Base-by-base conservation (phyloP, 148 eudicot genomes). In the Linanthus parryae region DNA sequence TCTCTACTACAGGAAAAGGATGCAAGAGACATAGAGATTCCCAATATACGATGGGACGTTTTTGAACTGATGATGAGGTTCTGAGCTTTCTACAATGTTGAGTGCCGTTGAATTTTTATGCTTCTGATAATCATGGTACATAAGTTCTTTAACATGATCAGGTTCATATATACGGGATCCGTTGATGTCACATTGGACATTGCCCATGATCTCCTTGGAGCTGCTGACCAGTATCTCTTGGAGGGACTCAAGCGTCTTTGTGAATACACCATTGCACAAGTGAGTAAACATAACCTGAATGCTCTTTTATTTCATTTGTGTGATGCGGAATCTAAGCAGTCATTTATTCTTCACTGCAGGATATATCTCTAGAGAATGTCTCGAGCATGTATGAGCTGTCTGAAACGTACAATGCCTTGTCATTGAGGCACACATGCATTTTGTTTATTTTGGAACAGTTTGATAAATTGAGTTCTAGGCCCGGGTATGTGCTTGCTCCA, bases 61-160 rank as follows among this genome's bases (percentile, higher is more conserved):
- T 92, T 92, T 68, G 95, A 88, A 57, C 57, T 84, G 79, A 92
- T 92, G 99, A 92, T 88, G 96, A 92, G 96, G 99, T 92, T 56
- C 31, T 23, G 17, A 25, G 30, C 35, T 30, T 23, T 48, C 21
- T 17, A 21, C 33, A 27, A 27, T 31, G 46, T 41, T 53, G 9
- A 66, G 7, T 31, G 37, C 38, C 40, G 8, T 15, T 40, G 20
- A 18, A 47, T 14, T 28, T 50, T 22, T 1, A 16, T 59, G 8
- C 30, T 13, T 44, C 59, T 42, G 50, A 51, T 44, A 47, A 24
- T 7, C 20, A 16, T 29, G 17, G 17, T 39, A 14, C 2, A 17
- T 49, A 16, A 43, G 35, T 42, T 15, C 35, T 31, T 30, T 31
- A 23, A 21, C 38, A 21, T 43, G 29, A 56, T 65, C 79, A 92